Conservation (phyloP, 805 yeast species). For the Metschnikowia noctiluminum region DNA sequence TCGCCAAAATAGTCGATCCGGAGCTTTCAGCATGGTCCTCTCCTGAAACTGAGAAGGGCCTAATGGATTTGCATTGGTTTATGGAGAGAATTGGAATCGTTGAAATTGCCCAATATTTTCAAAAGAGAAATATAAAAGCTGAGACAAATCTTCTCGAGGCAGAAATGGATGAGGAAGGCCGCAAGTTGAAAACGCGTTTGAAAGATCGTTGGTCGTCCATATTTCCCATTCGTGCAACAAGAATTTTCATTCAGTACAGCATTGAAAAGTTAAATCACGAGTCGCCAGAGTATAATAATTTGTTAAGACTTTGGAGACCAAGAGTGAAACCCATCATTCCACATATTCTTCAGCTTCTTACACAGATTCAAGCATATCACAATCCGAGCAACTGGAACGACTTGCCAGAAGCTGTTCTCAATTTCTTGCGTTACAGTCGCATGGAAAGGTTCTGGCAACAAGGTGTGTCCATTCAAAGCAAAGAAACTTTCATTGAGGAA, state of each 20-base stretch:
- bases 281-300: slow-evolving; percentile 65
- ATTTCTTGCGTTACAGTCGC: slow-evolving; percentile 85
- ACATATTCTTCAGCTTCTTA: slow-evolving; percentile 78
- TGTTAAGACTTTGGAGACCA: slow-evolving; percentile 86
- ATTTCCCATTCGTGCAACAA: slow-evolving; percentile 93
- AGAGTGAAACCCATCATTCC: slow-evolving; percentile 89
- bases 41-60: slow-evolving; percentile 83
- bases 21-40: slow-evolving; percentile 92
- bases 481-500: slow-evolving; percentile 92
- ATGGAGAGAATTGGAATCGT: slow-evolving; percentile 97
- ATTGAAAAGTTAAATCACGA: slow-evolving; percentile 85
- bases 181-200: slow-evolving; percentile 66
- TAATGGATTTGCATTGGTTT: slow-evolving; percentile 91
- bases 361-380: slow-evolving; percentile 92
- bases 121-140: slow-evolving; percentile 75
- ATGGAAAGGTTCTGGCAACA: slow-evolving; percentile 98
- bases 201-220: slow-evolving; percentile 91
- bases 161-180: slow-evolving; percentile 88
- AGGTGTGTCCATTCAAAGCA: slow-evolving; percentile 90
- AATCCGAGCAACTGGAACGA: slow-evolving; percentile 89
- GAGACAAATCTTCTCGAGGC: slow-evolving; percentile 71
- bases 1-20: slow-evolving; percentile 87
- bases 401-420: slow-evolving; percentile 83
- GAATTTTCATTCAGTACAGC: slow-evolving; percentile 92
- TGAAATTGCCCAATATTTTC: slow-evolving; percentile 86